These are phyloP conservation scores for Conringia planisiliqua DNA, from an alignment of 345 rosid genomes.

Conservation along the genomic window DNA sequence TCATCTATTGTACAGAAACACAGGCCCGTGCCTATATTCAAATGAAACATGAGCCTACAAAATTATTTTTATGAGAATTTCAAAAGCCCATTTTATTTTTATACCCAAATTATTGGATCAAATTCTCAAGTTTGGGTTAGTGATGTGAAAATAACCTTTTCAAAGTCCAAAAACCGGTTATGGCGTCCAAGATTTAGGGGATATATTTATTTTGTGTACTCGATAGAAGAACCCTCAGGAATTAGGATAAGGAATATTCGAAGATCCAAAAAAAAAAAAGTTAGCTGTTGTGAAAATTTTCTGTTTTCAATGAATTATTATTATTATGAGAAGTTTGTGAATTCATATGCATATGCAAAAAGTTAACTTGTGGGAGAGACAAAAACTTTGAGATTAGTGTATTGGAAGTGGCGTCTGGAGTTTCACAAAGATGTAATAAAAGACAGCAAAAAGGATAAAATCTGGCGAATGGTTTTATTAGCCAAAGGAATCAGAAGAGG, in stretches of 20 bases:
- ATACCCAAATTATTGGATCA: neutral
- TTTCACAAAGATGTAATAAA: neutral
- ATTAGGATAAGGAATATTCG: slow-evolving; percentile 24
- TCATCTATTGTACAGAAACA: neutral
- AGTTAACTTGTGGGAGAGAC: slow-evolving; percentile 13
- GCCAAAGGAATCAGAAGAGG: slow-evolving; percentile 5
- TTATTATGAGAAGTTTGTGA: neutral
- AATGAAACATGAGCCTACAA: neutral
- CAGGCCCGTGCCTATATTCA: neutral
- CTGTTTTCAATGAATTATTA: neutral
- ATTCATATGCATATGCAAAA: neutral
- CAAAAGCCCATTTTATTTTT: neutral
- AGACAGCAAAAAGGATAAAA: slow-evolving; percentile 1
- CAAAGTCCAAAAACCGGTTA: neutral
- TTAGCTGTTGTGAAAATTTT: neutral
- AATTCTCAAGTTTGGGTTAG: no score
- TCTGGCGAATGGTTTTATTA: neutral
- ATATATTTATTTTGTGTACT: neutral
- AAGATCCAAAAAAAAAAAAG: neutral
- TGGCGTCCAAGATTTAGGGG: neutral
- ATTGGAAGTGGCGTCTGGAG: slow-evolving; percentile 11
- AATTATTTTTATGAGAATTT: neutral
- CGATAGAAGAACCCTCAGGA: neutral
- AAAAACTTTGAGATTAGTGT: neutral
- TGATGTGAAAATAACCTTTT: neutral